phyloP scores from a whole-genome alignment of 2,329 filamentous ascomycete genomes.

The Coniosporium tulheliwenetii region DNA sequence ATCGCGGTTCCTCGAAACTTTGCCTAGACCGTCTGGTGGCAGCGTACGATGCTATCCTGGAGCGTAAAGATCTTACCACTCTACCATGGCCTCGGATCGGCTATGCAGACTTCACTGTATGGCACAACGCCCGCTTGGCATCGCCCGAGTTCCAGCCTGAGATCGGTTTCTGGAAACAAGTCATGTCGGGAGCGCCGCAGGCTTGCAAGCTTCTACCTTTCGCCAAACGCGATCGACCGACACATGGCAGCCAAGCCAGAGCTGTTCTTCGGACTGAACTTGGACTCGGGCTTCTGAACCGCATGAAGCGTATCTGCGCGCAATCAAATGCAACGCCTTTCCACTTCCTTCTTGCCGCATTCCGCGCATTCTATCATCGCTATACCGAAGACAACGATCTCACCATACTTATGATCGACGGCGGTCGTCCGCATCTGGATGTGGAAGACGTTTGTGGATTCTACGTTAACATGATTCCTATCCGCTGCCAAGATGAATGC shows the following conservation, averaged over 20 bases:
- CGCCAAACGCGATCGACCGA: no score
- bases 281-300: constrained; percentile 6
- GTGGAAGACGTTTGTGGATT: constrained; percentile 9
- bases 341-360: constrained; percentile 10
- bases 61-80: constrained; percentile 4
- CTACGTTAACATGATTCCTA: constrained; percentile 10
- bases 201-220: no score
- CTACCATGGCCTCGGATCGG: no score
- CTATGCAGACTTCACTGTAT: no score
- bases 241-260: no score
- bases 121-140: no score
- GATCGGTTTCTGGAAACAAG: no score
- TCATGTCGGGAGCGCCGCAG: no score
- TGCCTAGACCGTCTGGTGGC: constrained; percentile 7
- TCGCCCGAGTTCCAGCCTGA: no score
- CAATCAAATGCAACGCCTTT: constrained; percentile 9
- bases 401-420: constrained; percentile 9
- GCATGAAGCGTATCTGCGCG: constrained; percentile 13
- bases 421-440: constrained; percentile 9
- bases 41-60: constrained; percentile 9
- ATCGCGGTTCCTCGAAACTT: constrained; percentile 8
- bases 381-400: constrained; percentile 9
- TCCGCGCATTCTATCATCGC: constrained; percentile 9
- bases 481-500: constrained; percentile 5
- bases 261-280: constrained; percentile 4